These are phyloP conservation scores for Crotalaria pallida DNA, from an alignment of 306 rosid genomes.

Conservation along the genomic window DNA sequence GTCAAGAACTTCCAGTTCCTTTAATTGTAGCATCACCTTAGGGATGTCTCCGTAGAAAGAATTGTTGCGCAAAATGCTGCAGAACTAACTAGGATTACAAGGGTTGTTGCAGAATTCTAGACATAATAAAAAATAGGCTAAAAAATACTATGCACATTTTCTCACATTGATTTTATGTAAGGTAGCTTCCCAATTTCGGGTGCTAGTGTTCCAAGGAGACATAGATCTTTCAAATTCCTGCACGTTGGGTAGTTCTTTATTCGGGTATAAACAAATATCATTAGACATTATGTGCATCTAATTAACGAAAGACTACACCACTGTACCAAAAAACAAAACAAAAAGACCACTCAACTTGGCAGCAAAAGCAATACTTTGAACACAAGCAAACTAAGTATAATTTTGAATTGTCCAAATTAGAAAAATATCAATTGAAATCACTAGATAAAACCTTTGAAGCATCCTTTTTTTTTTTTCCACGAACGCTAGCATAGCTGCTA, in stretches of 20 bases:
- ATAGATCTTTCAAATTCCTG: conserved; percentile 61
- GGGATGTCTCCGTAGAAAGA: conserved; percentile 55
- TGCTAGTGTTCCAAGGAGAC: conserved; percentile 60
- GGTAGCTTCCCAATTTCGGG: conserved; percentile 53
- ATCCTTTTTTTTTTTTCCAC: background rate
- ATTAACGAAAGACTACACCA: background rate
- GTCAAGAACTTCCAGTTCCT: conserved; percentile 61
- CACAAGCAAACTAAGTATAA: background rate
- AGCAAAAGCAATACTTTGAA: background rate
- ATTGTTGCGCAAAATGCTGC: conserved; percentile 66
- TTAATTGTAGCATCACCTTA: conserved; percentile 39
- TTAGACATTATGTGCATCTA: background rate
- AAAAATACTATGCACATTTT: background rate
- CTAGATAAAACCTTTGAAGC: background rate
- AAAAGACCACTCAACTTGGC: background rate
- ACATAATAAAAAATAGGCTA: background rate
- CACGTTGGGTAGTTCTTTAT: conserved; percentile 14
- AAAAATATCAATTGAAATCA: background rate
- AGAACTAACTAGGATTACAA: background rate
- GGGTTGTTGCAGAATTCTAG: background rate
- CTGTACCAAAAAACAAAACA: too few relatives aligned
- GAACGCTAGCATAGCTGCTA: background rate
- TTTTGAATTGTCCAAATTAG: background rate
- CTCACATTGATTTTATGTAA: conserved; percentile 64
- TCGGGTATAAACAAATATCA: background rate